Base-by-base conservation (phyloP, 176 grass and related monocot species). In the Canna indica region DNA sequence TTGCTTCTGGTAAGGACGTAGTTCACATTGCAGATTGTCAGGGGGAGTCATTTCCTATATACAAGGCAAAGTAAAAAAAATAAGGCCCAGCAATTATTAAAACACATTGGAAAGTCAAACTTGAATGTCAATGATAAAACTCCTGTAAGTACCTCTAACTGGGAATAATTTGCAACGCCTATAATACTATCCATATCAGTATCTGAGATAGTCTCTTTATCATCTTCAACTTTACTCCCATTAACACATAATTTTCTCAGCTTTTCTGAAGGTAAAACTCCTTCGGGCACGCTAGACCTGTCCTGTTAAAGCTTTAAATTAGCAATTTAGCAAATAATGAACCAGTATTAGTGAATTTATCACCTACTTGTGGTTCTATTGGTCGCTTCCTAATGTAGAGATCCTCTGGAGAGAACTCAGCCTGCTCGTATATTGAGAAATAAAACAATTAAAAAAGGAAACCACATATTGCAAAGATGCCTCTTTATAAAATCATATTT, bases 1-100 rank as follows among this genome's bases (percentile, higher is more conserved):
- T 74, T 97, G 93, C 76, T 97, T 97, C 71, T 92, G 93, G 72
- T 97, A 97, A 73, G 88, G 80, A 33, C 86, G 88, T 68, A 97
- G 63, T 59, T 97, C 86, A 46, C 93, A 97, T 24, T 77, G 76
- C 79, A 97, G 58, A 83, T 71, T 75, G 39, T 81, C 86, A 53
- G 86, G 86, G n/a, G 86, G 78, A 30, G 18, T 77, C 79, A 77
- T 87, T 81, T 92, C 88, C 93, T 97, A 71, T 5, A 68, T 39
- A 73, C 33, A 74, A 27, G 39, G 47, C 67, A 42, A 79, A 38
- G 78, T 44, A 17, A 35, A 67, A 32, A 56, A 13, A 24, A 71
- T 54, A 66, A 69, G 7, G 12, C 14, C 14, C 28, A 34, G 5
- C 28, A 34, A 63, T 63, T 63, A 63, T 16, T 59, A 58, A 18